Base-by-base conservation (phyloP, 202 grass and related monocot species). In the Brachypodium distachyon region DNA sequence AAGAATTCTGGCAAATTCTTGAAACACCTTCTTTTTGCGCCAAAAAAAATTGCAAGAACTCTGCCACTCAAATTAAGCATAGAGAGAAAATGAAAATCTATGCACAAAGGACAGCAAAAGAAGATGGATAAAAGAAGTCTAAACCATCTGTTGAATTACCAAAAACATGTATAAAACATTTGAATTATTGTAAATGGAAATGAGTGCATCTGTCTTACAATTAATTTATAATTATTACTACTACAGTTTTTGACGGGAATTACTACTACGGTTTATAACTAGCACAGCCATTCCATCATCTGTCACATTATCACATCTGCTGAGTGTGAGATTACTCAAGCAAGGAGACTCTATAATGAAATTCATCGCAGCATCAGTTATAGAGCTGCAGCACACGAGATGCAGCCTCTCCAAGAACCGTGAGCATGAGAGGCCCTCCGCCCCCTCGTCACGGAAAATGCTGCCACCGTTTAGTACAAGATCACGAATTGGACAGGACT, bases 241-340 rank as follows among this genome's bases (percentile, higher is more conserved):
- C n/a, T n/a, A n/a, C n/a, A n/a, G n/a, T n/a, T n/a, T n/a, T n/a
- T n/a, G n/a, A n/a, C n/a, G n/a, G n/a, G n/a, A n/a, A n/a, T n/a
- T n/a, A n/a, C n/a, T n/a, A n/a, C n/a, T n/a, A n/a, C n/a, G n/a
- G n/a, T n/a, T n/a, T n/a, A n/a, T n/a, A n/a, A n/a, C n/a, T n/a
- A 92, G 28, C 3, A 28, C 33, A 4, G 78, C 61, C 41, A 96
- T 74, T 26, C 83, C 93, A 76, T 39, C 0, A 62, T 92, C 74
- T 36, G 84, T 90, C 55, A 96, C 67, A 1, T 43, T 63, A 3
- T n/a, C 10, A 71, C 93, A 96, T 25, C 43, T 55, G 31, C 64
- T 27, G 34, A 96, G 89, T 17, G 22, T 81, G 18, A 92, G 89
- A 48, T 38, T 80, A 50, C 59, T 82, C 81, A 92, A 85, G 47